Conservation (phyloP, 495 filamentous ascomycete species). For the Pyrenula aspistea region DNA sequence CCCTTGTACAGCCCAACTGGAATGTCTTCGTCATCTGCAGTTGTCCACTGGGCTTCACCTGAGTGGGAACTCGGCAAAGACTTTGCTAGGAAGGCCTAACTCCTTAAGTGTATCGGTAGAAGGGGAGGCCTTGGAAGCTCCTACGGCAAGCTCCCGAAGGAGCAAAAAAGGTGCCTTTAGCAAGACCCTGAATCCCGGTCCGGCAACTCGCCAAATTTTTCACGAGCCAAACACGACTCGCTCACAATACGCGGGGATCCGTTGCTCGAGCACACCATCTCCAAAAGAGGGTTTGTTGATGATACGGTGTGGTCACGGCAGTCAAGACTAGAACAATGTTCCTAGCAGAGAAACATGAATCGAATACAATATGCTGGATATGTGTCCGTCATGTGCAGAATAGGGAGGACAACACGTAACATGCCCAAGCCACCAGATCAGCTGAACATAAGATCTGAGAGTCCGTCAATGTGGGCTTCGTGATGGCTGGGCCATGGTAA, state of each 20-base stretch:
- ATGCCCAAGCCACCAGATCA: neutral
- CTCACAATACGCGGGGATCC: too few relatives aligned
- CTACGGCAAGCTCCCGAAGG: neutral
- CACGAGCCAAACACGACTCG: neutral
- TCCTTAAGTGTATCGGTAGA: too few relatives aligned
- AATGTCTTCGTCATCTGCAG: too few relatives aligned
- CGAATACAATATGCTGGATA: too few relatives aligned
- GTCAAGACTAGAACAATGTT: too few relatives aligned
- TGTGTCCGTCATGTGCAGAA: too few relatives aligned
- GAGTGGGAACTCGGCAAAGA: too few relatives aligned
- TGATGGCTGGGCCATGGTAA: neutral
- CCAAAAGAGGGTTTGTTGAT: neutral
- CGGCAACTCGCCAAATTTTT: neutral
- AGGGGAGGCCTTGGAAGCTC: too few relatives aligned
- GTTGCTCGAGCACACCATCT: neutral
- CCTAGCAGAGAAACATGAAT: too few relatives aligned
- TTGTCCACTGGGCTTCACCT: too few relatives aligned
- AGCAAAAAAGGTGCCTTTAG: neutral
- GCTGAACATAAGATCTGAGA: neutral
- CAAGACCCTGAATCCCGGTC: neutral
- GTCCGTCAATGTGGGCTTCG: neutral
- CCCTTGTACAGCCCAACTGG: too few relatives aligned
- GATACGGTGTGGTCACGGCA: neutral
- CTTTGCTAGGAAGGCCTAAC: too few relatives aligned
- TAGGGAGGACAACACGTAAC: neutral